These are phyloP conservation scores for Isoetes taiwanensis DNA, from an alignment of 75 land plant species.

Conservation along the genomic window DNA sequence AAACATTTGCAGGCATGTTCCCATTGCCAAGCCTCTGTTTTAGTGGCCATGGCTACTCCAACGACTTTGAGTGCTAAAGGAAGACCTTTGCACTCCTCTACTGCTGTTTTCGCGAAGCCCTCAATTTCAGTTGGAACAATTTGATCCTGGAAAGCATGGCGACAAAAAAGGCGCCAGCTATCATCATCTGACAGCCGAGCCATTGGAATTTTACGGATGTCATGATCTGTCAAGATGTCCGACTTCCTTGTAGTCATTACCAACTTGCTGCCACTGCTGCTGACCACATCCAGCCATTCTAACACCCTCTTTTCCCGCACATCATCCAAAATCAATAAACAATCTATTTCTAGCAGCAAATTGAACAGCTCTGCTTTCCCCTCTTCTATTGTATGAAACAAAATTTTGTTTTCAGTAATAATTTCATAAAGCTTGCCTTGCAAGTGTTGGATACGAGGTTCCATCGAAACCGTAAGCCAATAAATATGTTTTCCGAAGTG, in stretches of 20 bases:
- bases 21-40: background rate
- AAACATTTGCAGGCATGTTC: background rate
- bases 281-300: background rate
- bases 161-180: background rate
- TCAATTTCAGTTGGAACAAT: background rate
- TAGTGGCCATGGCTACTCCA: background rate
- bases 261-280: background rate
- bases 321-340: background rate
- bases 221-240: background rate
- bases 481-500: background rate
- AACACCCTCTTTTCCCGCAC: background rate
- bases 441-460: background rate
- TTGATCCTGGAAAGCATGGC: background rate
- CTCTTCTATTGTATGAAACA: background rate
- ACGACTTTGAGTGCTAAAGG: conserved; percentile 7
- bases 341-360: background rate
- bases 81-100: background rate
- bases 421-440: background rate
- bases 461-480: background rate
- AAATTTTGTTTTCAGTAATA: background rate
- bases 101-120: background rate
- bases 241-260: background rate
- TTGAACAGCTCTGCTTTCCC: background rate
- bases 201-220: background rate
- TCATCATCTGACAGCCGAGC: background rate